phyloP scores from a whole-genome alignment of 768 basidiomycete species.

The Serendipita sp. region DNA sequence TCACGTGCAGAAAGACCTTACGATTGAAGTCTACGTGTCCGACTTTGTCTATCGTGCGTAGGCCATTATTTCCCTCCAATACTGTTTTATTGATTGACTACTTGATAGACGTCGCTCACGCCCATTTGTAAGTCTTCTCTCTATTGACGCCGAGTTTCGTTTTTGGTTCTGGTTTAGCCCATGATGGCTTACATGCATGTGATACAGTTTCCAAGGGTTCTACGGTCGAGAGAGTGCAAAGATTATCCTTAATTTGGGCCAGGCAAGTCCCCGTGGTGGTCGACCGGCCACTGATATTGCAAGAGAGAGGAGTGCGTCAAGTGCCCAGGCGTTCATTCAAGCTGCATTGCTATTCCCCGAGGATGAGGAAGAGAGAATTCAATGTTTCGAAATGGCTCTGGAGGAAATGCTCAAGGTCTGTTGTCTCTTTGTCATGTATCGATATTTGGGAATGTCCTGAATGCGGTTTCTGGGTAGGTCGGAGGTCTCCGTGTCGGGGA shows the following conservation, averaged over 20 bases:
- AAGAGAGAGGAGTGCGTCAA: neutral
- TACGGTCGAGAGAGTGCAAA: neutral
- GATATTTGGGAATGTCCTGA: neutral
- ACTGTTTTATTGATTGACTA: neutral
- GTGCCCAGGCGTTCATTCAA: slow-evolving; percentile 1
- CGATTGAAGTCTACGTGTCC: neutral
- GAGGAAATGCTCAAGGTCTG: slow-evolving; percentile 5
- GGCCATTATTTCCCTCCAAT: neutral
- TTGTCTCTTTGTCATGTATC: neutral
- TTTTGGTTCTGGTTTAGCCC: too few species aligned
- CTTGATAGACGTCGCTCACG: neutral
- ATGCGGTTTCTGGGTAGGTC: neutral
- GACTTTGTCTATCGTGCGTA: slow-evolving; percentile 6
- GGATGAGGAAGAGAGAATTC: neutral
- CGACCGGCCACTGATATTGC: neutral
- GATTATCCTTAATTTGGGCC: neutral
- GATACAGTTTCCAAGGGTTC: slow-evolving; percentile 7
- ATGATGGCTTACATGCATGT: too few species aligned
- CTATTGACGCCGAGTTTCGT: too few species aligned
- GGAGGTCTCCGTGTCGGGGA: neutral
- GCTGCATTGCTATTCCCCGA: neutral
- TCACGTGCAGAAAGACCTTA: neutral
- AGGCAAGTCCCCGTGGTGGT: neutral
- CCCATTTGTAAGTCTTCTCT: neutral
- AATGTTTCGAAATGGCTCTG: slow-evolving; percentile 5